Evolutionary conservation across 2,329 filamentous ascomycete species (phyloP), one percentile per base, ranked within the genome.

Genomic region (Fusarium sp.): DNA sequence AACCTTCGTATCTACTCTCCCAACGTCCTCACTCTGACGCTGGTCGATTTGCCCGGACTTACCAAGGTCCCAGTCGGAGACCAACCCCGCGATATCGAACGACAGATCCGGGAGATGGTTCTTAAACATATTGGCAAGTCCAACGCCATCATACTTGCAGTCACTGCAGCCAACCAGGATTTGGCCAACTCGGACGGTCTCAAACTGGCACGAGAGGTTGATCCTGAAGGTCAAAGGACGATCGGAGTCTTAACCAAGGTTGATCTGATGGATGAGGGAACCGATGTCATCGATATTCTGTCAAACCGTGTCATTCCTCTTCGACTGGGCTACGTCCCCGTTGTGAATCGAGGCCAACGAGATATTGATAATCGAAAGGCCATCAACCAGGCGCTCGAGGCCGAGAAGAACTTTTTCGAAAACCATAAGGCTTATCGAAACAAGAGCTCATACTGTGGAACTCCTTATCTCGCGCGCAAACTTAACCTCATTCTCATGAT

Each of bases 401-500:
- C 94, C 59, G 96, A 99, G 87, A 97, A 94, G 88, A 92, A 93
- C 82, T 99, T 98, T 83, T 99, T 99, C 82, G 96, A 99, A 80
- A 96, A 96, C 83, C 96, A 99, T 89, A 97, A 97, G 86, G 96
- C 96, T 39, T 99, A 99, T 85, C 90, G 95, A 70, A 99, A 98
- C 86, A 99, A 99, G 91, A 95, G 94, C 81, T 94, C 95, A 11
- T 99, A 99, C 88, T 99, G 96, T 84, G 96, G 96, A 83, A 99
- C 96, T 7, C 96, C 96, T 8, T 99, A 99, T 81, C 88, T 99
- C 69, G 96, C 96, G 8, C 92, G 96, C 77, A 99, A 99, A 85
- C 90, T 99, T 69, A 99, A 99, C 85, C 88, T 99, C 79, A 98
- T 99, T 81, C 89, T 99, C 77, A 98, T 99, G 96, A 99, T 99